Evolutionary conservation across 345 rosid species (phyloP).

Genomic region (Aethionema arabicum): DNA sequence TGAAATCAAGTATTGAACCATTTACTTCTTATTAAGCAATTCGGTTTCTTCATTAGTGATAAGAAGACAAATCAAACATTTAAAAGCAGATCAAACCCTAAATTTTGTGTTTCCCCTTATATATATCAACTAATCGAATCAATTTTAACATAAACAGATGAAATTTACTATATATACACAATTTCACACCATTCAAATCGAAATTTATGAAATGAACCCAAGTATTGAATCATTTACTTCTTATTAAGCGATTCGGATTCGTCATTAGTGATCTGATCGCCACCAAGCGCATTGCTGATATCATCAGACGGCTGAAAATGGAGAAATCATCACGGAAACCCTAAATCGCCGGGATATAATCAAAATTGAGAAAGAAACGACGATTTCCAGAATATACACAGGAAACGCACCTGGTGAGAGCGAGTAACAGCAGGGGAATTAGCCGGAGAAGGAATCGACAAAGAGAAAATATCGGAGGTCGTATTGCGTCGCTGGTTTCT

Average conservation of each 20-base stretch:
- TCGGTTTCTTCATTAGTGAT: no score
- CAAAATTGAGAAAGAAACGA: not conserved
- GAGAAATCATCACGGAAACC: not conserved
- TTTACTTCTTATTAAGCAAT: no score
- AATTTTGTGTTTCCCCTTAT: not conserved
- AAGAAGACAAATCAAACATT: not conserved
- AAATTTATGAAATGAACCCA: not conserved
- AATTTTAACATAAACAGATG: not conserved
- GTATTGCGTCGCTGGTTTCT: no score
- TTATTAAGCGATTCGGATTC: constrained; percentile 60
- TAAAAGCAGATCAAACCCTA: not conserved
- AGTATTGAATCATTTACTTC: constrained; percentile 44
- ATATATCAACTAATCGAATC: not conserved
- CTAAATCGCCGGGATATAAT: not conserved
- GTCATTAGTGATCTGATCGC: constrained; percentile 63
- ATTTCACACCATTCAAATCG: no score
- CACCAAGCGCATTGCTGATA: constrained; percentile 58
- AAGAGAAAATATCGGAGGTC: constrained; percentile 85
- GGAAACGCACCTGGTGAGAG: constrained; percentile 38
- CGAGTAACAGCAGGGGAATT: constrained; percentile 38
- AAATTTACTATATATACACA: no score
- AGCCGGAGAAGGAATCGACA: constrained; percentile 54
- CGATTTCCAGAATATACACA: not conserved
- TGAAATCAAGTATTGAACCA: no score
- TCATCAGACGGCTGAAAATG: constrained; percentile 60